A percentile compares a stretch with the other conserved stretches of the same genome.
These are phyloP conservation scores for Pistacia integerrima DNA, from an alignment of 345 rosid genomes.

Conservation along the genomic window DNA sequence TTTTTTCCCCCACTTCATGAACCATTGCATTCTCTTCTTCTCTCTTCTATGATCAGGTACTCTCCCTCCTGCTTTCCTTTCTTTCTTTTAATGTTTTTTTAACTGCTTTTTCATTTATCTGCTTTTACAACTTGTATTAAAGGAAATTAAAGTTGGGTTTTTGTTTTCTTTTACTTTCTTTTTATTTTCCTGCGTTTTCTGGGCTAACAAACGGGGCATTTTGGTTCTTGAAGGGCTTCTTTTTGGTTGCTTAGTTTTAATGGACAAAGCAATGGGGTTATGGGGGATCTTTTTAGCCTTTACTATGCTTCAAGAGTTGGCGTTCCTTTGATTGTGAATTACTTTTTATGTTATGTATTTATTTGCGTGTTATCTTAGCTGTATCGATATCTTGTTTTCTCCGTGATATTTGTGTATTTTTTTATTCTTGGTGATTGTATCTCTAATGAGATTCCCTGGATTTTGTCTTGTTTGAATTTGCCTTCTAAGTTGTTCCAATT, in stretches of 20 bases:
- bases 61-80: conserved; percentile 12
- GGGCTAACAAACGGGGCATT: conserved; percentile 21
- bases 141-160: conserved; percentile 15
- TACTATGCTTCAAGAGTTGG: conserved; percentile 12
- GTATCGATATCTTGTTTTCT: conserved; percentile 21
- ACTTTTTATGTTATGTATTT: conserved; percentile 21
- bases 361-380: conserved; percentile 22
- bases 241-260: conserved; percentile 7
- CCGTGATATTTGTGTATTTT: conserved; percentile 36
- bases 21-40: conserved; percentile 22
- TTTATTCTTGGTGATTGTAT: conserved; percentile 14
- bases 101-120: not conserved
- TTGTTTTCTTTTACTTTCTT: conserved; percentile 9
- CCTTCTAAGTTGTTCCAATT: not conserved
- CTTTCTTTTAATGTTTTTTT: conserved; percentile 4
- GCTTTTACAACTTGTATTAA: conserved; percentile 19
- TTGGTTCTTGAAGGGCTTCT: conserved; percentile 21
- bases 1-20: conserved; percentile 23
- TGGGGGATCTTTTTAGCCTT: conserved; percentile 3
- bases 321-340: conserved; percentile 26
- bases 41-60: conserved; percentile 51
- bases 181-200: conserved; percentile 22
- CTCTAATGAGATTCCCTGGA: conserved; percentile 16
- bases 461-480: conserved; percentile 18
- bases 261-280: conserved; percentile 22